These are phyloP conservation scores for Collariella sp. DNA, from an alignment of 495 filamentous ascomycete genomes.

Conservation along the genomic window DNA sequence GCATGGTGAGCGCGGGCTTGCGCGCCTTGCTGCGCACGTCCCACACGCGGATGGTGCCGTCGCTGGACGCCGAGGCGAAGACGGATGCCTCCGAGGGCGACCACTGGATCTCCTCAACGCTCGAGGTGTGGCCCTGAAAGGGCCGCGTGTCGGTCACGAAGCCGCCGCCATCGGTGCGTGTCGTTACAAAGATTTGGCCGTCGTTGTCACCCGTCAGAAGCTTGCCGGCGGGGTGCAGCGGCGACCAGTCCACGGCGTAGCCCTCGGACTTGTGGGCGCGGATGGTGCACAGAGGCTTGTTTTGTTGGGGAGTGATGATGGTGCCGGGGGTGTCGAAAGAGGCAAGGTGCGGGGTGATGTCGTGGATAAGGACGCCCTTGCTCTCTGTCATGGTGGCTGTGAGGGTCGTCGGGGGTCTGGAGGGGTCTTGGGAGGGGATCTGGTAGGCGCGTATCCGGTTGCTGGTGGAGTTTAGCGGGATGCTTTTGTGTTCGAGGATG, in stretches of 20 bases:
- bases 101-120: slow-evolving; percentile 95
- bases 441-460: slow-evolving; percentile 88
- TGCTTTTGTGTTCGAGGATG: slow-evolving; percentile 84
- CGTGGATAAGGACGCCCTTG: slow-evolving; percentile 81
- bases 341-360: slow-evolving; percentile 75
- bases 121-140: slow-evolving; percentile 72
- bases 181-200: slow-evolving; percentile 80
- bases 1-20: slow-evolving; percentile 74
- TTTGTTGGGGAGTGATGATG: slow-evolving; percentile 66
- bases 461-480: slow-evolving; percentile 74
- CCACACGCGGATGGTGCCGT: slow-evolving; percentile 93
- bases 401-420: slow-evolving; percentile 63
- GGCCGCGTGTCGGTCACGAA: slow-evolving; percentile 76
- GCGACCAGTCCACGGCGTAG: slow-evolving; percentile 93
- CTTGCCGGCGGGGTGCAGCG: slow-evolving; percentile 61
- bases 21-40: slow-evolving; percentile 84
- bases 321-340: slow-evolving; percentile 86
- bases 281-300: slow-evolving; percentile 77
- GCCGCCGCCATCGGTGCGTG: slow-evolving; percentile 72
- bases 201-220: slow-evolving; percentile 87
- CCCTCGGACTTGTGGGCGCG: slow-evolving; percentile 88
- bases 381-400: slow-evolving; percentile 90
- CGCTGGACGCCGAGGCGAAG: slow-evolving; percentile 84
- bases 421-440: slow-evolving; percentile 57
- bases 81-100: slow-evolving; percentile 84